Evolutionary conservation across 1,284 basidiomycete species (phyloP), one percentile per base, ranked within the genome.

Genomic region (Papiliotrema nemorosa): DNA sequence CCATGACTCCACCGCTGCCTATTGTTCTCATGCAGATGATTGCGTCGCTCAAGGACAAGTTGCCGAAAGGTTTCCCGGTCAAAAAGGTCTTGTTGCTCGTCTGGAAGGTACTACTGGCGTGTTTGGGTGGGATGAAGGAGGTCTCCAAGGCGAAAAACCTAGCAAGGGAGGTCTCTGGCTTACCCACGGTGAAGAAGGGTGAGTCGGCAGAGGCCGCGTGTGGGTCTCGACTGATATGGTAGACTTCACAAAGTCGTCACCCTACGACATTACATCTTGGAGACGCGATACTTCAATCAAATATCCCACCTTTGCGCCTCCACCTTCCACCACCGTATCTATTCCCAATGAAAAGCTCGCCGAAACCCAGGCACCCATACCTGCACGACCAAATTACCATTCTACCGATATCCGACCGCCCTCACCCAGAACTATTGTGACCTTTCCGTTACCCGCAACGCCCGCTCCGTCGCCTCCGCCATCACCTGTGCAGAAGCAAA

Each of bases 81-180:
- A 97, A 96, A 77, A 96, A 96, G 81, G 90, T 98, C 3, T 81
- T 98, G 16, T 81, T 98, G n/a, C 82, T 98, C 1, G 78, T 97
- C 1, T 99, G 96, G 96, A 99, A 98, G 75, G 86, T 89, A 0
- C 76, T 98, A 26, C 78, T 99, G 31, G 86, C 89, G 27, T 94
- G 90, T 69, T 86, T 93, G 60, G 96, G 96, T 27, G 96, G 96
- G 3, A 81, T 93, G 59, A 82, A 86, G 53, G 94, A 98, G 61
- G 81, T 91, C 25, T 78, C 79, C 7, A 82, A 90, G 43, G 90
- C 88, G 47, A 96, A 94, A 76, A 84, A 81, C 43, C 78, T 97
- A 3, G 84, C 89, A 1, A 82, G 96, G 49, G 90, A 97, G 63
- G 79, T 96, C 60, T 83, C 81, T 22, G 85, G 84, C 1, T 76